Conservation (phyloP, 371 early-diverging fungal genomes). For the Mucor saturninus region DNA sequence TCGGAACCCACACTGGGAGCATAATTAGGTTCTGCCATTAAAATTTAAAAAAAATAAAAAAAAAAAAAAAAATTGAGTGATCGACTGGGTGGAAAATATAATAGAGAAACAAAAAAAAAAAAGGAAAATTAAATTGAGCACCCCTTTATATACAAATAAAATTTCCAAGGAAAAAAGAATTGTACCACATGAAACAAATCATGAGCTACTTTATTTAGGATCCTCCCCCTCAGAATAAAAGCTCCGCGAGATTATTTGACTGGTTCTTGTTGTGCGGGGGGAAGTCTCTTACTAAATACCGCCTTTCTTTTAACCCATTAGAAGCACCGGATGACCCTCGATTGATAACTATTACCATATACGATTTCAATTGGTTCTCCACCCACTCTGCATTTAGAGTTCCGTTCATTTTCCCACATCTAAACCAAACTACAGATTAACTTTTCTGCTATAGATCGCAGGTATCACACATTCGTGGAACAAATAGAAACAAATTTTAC, state of each 20-base stretch:
- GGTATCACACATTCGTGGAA: no score
- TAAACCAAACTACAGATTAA: background rate
- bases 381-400: background rate
- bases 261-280: constrained; percentile 11
- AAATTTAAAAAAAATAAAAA: constrained; percentile 2
- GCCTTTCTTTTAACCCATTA: background rate
- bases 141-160: constrained; percentile 2
- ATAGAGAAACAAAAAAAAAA: constrained; percentile 1
- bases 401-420: background rate
- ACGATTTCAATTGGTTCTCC: background rate
- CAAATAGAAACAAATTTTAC: no score
- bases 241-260: constrained; percentile 12
- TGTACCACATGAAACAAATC: constrained; percentile 7
- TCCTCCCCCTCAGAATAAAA: background rate
- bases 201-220: no score
- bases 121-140: background rate
- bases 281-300: constrained; percentile 16
- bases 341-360: no score
- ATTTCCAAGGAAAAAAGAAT: constrained; percentile 5
- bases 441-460: background rate
- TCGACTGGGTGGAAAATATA: constrained; percentile 5
- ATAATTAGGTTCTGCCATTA: constrained; percentile 9
- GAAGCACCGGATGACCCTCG: background rate
- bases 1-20: constrained; percentile 13
- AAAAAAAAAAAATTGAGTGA: constrained; percentile 1